These are phyloP conservation scores for Pythium pectinolyticum DNA, from an alignment of 352 stramenopile species.

Conservation along the genomic window DNA sequence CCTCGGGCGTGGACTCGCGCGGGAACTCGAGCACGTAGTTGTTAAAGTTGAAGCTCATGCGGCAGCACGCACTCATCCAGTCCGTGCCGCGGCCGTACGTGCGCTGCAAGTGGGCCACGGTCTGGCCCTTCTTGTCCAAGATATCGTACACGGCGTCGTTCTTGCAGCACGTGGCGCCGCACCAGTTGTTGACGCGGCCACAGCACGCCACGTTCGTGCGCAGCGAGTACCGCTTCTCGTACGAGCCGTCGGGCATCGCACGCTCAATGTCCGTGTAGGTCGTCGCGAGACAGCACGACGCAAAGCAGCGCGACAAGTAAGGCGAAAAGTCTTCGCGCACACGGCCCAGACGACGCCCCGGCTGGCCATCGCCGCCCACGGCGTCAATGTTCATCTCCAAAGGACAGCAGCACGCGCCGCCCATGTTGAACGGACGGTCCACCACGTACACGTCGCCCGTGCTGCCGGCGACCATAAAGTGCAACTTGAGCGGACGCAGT, in stretches of 20 bases:
- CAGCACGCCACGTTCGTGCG: conserved; percentile 58
- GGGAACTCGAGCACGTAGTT: conserved; percentile 70
- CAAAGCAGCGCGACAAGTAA: conserved; percentile 43
- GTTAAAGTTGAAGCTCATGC: conserved; percentile 43
- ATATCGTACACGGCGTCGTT: conserved; percentile 72
- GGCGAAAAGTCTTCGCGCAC: conserved; percentile 58
- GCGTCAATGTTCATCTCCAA: conserved; percentile 47
- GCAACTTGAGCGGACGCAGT: conserved; percentile 45
- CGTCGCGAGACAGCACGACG: conserved; percentile 51
- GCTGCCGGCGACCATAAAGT: conserved; percentile 40
- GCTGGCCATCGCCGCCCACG: conserved; percentile 20
- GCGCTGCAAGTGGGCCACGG: conserved; percentile 55
- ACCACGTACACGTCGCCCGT: conserved; percentile 53
- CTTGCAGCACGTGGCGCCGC: conserved; percentile 57
- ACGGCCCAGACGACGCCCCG: conserved; percentile 35
- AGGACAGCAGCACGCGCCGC: conserved; percentile 38
- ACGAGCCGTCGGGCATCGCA: conserved; percentile 46
- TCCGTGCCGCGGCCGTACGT: conserved; percentile 39
- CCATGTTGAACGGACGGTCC: conserved; percentile 38
- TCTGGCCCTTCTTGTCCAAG: conserved; percentile 48
- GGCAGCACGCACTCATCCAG: conserved; percentile 35
- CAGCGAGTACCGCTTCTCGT: conserved; percentile 54
- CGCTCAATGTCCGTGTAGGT: conserved; percentile 68
- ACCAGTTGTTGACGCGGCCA: conserved; percentile 68
- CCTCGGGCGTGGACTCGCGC: conserved; percentile 45